Conservation (phyloP, 345 rosid genomes). For the Nasturtium officinale region DNA sequence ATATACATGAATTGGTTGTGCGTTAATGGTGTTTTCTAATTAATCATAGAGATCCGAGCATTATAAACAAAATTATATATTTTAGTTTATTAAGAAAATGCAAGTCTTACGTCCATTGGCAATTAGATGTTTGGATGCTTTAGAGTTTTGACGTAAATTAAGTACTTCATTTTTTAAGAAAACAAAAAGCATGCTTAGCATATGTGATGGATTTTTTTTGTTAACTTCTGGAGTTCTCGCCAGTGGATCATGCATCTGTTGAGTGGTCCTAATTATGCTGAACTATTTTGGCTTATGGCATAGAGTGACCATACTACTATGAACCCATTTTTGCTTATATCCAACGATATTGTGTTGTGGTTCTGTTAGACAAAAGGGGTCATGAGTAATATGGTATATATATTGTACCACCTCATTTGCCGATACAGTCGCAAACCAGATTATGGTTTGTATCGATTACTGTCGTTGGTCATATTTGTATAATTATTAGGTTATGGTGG, state of each 20-base stretch:
- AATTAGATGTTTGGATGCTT: background rate
- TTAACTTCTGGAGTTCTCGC: background rate
- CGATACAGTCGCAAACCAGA: background rate
- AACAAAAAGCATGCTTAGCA: background rate
- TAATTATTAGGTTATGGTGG: background rate
- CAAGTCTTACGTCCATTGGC: background rate
- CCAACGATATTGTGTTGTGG: background rate
- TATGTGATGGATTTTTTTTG: background rate
- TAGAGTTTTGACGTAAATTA: conserved; percentile 10
- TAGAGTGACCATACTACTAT: background rate
- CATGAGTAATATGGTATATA: background rate
- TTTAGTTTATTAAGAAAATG: background rate
- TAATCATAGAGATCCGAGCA: background rate
- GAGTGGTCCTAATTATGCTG: conserved; percentile 10
- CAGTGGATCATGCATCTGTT: background rate
- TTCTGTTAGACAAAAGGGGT: background rate
- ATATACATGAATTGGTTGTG: background rate
- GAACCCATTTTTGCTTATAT: background rate
- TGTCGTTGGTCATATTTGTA: background rate
- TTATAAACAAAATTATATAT: background rate
- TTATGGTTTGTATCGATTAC: background rate
- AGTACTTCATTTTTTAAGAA: background rate
- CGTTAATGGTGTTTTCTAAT: background rate
- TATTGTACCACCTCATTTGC: background rate
- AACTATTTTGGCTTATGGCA: background rate